Percentiles rank a stretch among this genome's conserved stretches.
Conservation (phyloP, 495 filamentous ascomycete genomes). For the Clavariopsis aquatica region DNA sequence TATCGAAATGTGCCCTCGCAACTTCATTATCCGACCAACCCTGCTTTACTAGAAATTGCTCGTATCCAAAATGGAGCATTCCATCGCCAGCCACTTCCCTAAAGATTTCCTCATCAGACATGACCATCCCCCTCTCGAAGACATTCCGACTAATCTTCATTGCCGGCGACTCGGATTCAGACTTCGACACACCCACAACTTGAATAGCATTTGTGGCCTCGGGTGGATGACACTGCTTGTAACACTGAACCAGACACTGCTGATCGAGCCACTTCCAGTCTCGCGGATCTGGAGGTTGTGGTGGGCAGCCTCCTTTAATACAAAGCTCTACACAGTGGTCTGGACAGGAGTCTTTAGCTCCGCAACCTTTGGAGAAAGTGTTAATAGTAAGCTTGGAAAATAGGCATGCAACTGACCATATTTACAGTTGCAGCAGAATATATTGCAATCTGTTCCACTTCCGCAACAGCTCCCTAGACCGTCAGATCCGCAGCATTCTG, state of each 20-base stretch:
- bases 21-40: not conserved
- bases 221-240: not conserved
- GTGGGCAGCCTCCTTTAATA: not conserved
- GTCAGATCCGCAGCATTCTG: constrained; percentile 2
- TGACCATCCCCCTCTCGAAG: not conserved
- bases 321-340: not conserved
- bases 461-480: not conserved
- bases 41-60: not conserved
- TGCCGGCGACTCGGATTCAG: not conserved
- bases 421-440: not conserved
- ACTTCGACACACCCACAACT: not conserved
- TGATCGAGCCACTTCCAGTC: constrained; percentile 1
- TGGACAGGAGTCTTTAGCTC: not conserved
- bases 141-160: not conserved
- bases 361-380: not conserved
- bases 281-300: not conserved
- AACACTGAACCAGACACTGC: constrained; percentile 2
- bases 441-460: not conserved
- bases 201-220: not conserved
- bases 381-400: not conserved
- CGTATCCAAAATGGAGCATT: not conserved
- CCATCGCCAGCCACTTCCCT: not conserved
- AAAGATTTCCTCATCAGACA: constrained; percentile 1
- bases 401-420: not conserved
- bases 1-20: constrained; percentile 8